phyloP scores from a whole-genome alignment of 495 filamentous ascomycete species.

The Bacidia rubella region DNA sequence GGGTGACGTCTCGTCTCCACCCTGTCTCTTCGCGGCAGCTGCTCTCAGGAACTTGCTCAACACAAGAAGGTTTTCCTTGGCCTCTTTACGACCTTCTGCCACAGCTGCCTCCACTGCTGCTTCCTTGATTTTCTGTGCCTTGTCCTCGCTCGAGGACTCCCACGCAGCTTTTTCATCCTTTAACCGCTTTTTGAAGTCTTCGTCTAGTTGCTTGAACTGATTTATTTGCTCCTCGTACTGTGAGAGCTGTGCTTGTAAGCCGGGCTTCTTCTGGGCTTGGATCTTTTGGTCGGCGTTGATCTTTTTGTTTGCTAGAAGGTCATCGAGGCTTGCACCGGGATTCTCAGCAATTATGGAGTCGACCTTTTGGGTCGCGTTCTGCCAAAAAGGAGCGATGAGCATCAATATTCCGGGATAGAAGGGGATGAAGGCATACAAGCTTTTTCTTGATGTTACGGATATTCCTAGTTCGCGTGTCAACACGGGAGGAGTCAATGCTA shows the following conservation, averaged over 20 bases:
- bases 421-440: conserved; percentile 46
- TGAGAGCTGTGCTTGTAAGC: conserved; percentile 55
- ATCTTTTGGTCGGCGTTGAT: conserved; percentile 91
- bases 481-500: conserved; percentile 1
- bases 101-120: conserved; percentile 49
- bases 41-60: conserved; percentile 70
- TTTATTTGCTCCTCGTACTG: conserved; percentile 75
- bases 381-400: no score
- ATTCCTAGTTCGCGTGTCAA: conserved; percentile 40
- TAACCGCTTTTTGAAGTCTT: conserved; percentile 57
- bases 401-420: not conserved
- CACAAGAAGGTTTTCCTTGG: conserved; percentile 44
- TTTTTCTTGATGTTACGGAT: conserved; percentile 83
- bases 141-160: conserved; percentile 54
- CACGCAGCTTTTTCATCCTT: conserved; percentile 56
- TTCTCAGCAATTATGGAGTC: conserved; percentile 68
- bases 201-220: conserved; percentile 70
- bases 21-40: conserved; percentile 57
- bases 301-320: conserved; percentile 66
- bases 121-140: conserved; percentile 54
- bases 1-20: conserved; percentile 46
- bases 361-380: conserved; percentile 68
- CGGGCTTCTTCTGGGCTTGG: conserved; percentile 80
- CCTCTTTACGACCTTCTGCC: conserved; percentile 37
- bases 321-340: conserved; percentile 60